phyloP scores from a whole-genome alignment of 78 protist species.

The Planoprotostelium fungivorum region DNA sequence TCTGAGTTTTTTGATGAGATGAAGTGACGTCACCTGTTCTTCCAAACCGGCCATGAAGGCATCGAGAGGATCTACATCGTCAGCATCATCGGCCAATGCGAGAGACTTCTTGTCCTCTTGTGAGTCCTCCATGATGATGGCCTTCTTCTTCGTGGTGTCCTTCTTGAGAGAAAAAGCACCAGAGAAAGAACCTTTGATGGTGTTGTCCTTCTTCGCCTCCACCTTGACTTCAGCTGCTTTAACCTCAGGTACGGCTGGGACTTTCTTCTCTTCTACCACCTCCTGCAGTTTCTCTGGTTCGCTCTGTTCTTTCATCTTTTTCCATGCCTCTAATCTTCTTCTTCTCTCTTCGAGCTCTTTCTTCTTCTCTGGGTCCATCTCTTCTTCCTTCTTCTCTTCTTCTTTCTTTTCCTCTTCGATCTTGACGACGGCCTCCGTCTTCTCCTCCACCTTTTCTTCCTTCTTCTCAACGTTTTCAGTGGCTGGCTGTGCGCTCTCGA shows the following conservation, averaged over 20 bases:
- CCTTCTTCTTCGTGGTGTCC: background rate
- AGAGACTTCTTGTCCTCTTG: background rate
- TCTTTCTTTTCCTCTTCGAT: constrained; percentile 3
- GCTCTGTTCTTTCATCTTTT: constrained; percentile 32
- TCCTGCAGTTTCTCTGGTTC: no score
- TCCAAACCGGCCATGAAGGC: constrained; percentile 67
- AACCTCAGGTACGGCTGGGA: background rate
- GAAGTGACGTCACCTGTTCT: constrained; percentile 3
- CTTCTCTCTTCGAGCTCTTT: constrained; percentile 57
- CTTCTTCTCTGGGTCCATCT: constrained; percentile 16
- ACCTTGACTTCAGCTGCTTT: background rate
- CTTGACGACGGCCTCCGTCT: background rate
- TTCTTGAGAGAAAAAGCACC: background rate
- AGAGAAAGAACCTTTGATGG: background rate
- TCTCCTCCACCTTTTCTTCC: background rate
- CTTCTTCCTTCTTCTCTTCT: constrained; percentile 15
- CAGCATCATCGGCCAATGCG: constrained; percentile 33
- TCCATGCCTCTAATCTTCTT: constrained; percentile 50
- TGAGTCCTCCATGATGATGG: constrained; percentile 3
- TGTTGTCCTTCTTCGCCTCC: background rate
- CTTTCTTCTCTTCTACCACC: constrained; percentile 3
- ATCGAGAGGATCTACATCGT: constrained; percentile 77
- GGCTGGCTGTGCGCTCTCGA: constrained; percentile 5
- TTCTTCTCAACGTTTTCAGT: background rate
- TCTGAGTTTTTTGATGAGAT: background rate